A percentile compares a stretch with the other conserved stretches of the same genome.
Conservation (phyloP, 2,329 filamentous ascomycete genomes). For the Pseudogymnoascus sp. region DNA sequence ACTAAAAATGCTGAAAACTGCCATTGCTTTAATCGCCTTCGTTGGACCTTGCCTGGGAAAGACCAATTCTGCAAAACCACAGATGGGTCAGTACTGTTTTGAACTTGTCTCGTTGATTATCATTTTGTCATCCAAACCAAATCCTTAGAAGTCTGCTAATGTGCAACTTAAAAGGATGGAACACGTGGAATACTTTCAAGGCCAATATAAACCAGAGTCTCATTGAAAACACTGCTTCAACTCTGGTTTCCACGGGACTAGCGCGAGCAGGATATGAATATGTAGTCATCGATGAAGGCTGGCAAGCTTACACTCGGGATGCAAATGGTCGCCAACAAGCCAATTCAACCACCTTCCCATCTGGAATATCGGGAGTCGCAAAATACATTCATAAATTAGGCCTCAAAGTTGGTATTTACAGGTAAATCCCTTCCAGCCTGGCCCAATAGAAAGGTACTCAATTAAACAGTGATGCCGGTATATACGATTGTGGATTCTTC, state of each 20-base stretch:
- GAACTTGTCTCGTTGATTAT: not conserved
- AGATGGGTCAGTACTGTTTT: conserved; percentile 14
- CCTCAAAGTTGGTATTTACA: not conserved
- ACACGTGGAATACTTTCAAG: not conserved
- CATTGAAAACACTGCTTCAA: conserved; percentile 16
- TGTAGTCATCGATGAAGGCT: conserved; percentile 21
- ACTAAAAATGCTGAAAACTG: not conserved
- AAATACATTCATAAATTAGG: not conserved
- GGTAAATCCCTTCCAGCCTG: conserved; percentile 16
- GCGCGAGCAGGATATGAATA: conserved; percentile 15
- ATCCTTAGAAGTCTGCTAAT: conserved; percentile 9
- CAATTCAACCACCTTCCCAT: not conserved
- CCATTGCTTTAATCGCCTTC: not conserved
- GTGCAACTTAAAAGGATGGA: conserved; percentile 23
- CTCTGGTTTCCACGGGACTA: conserved; percentile 14
- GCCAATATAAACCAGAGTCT: conserved; percentile 14
- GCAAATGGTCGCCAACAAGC: conserved; percentile 19
- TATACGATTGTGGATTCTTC: not conserved
- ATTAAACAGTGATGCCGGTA: conserved; percentile 4
- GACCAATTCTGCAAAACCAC: conserved; percentile 7
- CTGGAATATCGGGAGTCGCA: not conserved
- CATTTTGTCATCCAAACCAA: not conserved
- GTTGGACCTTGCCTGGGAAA: not conserved
- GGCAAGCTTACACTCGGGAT: conserved; percentile 18
- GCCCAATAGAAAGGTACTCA: conserved; percentile 15